phyloP scores from a whole-genome alignment of 2,329 filamentous ascomycete genomes.

The Alternaria tenuissima region DNA sequence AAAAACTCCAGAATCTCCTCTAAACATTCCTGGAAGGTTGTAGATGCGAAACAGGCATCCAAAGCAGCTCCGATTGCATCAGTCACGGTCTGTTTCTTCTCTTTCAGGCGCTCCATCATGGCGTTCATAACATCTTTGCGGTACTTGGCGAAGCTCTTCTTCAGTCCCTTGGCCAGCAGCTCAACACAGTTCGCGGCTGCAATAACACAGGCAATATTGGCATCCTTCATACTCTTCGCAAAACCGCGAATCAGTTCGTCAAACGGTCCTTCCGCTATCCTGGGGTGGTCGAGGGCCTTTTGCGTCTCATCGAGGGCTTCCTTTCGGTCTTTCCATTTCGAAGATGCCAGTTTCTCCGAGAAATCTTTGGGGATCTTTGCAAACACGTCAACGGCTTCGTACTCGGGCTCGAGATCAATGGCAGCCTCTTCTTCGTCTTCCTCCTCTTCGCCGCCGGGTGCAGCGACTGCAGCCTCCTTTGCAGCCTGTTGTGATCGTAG shows the following conservation, averaged over 20 bases:
- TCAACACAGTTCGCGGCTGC: slow-evolving; percentile 94
- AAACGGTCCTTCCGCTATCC: slow-evolving; percentile 91
- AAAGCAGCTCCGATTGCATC: slow-evolving; percentile 88
- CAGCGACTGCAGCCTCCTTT: slow-evolving; percentile 72
- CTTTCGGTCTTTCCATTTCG: slow-evolving; percentile 99
- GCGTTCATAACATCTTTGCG: slow-evolving; percentile 81
- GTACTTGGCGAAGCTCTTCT: slow-evolving; percentile 80
- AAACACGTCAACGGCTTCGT: slow-evolving; percentile 86
- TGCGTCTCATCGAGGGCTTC: slow-evolving; percentile 87
- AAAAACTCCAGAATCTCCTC: slow-evolving; percentile 88
- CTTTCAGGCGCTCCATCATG: slow-evolving; percentile 94
- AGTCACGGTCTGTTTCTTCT: slow-evolving; percentile 90
- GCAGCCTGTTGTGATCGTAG: slow-evolving; percentile 89
- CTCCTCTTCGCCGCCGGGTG: slow-evolving; percentile 61
- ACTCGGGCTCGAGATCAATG: slow-evolving; percentile 70
- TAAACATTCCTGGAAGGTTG: slow-evolving; percentile 82
- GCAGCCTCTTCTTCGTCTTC: slow-evolving; percentile 69
- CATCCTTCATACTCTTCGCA: slow-evolving; percentile 98
- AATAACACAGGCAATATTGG: slow-evolving; percentile 93
- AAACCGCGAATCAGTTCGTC: slow-evolving; percentile 82
- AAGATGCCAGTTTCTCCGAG: slow-evolving; percentile 81
- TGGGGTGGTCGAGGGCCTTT: slow-evolving; percentile 79
- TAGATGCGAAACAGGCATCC: slow-evolving; percentile 73
- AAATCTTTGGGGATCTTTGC: slow-evolving; percentile 84
- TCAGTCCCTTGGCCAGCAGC: slow-evolving; percentile 83